Conservation (phyloP, 2,329 filamentous ascomycete genomes). For the Neonectria ditissima region DNA sequence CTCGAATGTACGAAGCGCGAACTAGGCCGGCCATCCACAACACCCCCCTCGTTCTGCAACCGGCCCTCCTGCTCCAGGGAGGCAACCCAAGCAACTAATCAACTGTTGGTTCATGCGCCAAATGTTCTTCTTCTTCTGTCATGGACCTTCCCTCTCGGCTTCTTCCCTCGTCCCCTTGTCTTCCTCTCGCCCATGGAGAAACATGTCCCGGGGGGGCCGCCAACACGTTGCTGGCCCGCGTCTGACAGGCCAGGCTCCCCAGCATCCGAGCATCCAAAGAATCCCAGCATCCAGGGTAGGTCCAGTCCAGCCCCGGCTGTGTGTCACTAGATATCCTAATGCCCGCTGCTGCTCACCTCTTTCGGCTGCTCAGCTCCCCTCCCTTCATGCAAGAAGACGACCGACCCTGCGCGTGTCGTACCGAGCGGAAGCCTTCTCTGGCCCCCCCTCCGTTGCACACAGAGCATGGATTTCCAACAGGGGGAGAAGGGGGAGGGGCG, state of each 20-base stretch:
- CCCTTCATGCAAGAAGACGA: not conserved
- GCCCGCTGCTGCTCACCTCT: not conserved
- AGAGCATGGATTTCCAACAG: not conserved
- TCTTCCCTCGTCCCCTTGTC: not conserved
- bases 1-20: too few relatives aligned
- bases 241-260: conserved; percentile 23
- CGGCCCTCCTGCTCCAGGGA: too few relatives aligned
- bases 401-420: too few relatives aligned
- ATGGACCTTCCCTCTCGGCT: not conserved
- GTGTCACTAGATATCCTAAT: not conserved
- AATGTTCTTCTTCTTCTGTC: not conserved
- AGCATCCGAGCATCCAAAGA: not conserved
- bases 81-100: too few relatives aligned
- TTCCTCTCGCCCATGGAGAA: conserved; percentile 8
- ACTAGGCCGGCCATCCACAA: too few relatives aligned
- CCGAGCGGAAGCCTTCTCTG: too few relatives aligned
- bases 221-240: conserved; percentile 16
- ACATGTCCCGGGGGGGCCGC: conserved; percentile 9
- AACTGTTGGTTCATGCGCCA: too few relatives aligned
- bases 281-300: not conserved
- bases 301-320: conserved; percentile 1
- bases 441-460: too few relatives aligned
- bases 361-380: not conserved
- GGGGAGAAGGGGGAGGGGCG: too few relatives aligned
- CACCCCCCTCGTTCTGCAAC: not conserved